Percentiles rank a stretch among this genome's conserved stretches.
Conservation (phyloP, 1,284 basidiomycete genomes). For the Cryptococcus hybrid region DNA sequence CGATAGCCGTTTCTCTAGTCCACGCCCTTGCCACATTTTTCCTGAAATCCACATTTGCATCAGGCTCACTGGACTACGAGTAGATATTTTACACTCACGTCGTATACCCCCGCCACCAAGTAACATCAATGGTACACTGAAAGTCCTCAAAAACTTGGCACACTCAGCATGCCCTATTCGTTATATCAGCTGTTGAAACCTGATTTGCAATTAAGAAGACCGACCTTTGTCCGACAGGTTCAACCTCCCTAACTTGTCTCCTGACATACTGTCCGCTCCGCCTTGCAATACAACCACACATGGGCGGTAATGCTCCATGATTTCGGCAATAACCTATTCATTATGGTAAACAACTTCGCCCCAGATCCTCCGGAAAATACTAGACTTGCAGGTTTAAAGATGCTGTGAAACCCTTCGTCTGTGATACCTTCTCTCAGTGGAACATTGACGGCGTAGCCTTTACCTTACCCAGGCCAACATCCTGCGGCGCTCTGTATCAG, state of each 20-base stretch:
- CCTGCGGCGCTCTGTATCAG: conserved; percentile 49
- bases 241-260: conserved; percentile 95
- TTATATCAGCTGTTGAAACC: conserved; percentile 4
- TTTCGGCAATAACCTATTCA: conserved; percentile 71
- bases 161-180: conserved; percentile 74
- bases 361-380: conserved; percentile 34
- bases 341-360: background rate
- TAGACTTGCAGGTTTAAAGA: conserved; percentile 74
- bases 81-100: conserved; percentile 29
- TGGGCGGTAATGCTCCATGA: conserved; percentile 87
- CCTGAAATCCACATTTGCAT: conserved; percentile 11
- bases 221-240: conserved; percentile 85
- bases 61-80: background rate
- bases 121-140: conserved; percentile 83
- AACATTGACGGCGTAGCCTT: conserved; percentile 87
- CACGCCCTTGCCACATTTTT: conserved; percentile 93
- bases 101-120: conserved; percentile 97
- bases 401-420: conserved; percentile 67
- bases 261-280: conserved; percentile 90
- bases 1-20: conserved; percentile 95
- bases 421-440: conserved; percentile 92
- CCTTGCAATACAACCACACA: conserved; percentile 90
- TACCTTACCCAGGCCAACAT: conserved; percentile 80
- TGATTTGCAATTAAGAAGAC: conserved; percentile 6
- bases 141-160: conserved; percentile 78